phyloP scores from a whole-genome alignment of 805 yeast genomes.

The Jamesozyma lodderae region DNA sequence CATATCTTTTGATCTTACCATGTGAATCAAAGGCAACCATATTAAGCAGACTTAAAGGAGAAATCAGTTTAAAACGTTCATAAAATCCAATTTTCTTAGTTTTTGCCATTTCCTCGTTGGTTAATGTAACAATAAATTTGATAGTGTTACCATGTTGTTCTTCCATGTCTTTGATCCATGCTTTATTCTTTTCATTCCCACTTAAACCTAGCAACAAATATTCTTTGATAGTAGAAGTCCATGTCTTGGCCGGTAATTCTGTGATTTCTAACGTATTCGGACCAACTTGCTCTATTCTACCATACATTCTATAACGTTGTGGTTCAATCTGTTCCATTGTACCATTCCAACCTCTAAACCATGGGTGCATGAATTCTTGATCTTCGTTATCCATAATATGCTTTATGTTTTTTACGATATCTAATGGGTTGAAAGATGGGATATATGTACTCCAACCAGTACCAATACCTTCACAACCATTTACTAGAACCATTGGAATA shows the following conservation, averaged over 20 bases:
- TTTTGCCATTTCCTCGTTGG: slow-evolving; percentile 76
- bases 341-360: slow-evolving; percentile 97
- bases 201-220: slow-evolving; percentile 62
- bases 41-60: slow-evolving; percentile 63
- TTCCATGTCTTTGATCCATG: slow-evolving; percentile 91
- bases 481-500: slow-evolving; percentile 89
- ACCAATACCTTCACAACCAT: slow-evolving; percentile 97
- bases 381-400: slow-evolving; percentile 67
- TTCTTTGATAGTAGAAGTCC: slow-evolving; percentile 90
- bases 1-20: slow-evolving; percentile 80
- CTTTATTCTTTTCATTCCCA: slow-evolving; percentile 62
- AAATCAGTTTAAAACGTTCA: slow-evolving; percentile 71
- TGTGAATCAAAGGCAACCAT: slow-evolving; percentile 94
- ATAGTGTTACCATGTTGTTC: slow-evolving; percentile 86
- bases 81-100: slow-evolving; percentile 66
- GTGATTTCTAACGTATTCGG: slow-evolving; percentile 77
- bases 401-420: slow-evolving; percentile 65
- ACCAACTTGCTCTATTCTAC: slow-evolving; percentile 73
- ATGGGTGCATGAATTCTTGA: slow-evolving; percentile 68
- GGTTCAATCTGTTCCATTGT: slow-evolving; percentile 50
- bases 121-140: slow-evolving; percentile 65
- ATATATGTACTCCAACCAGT: slow-evolving; percentile 97
- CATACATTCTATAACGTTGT: slow-evolving; percentile 71
- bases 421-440: slow-evolving; percentile 83
- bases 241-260: slow-evolving; percentile 83